Conservation (phyloP, 306 rosid genomes). For the Cyclanthera cordifolia region DNA sequence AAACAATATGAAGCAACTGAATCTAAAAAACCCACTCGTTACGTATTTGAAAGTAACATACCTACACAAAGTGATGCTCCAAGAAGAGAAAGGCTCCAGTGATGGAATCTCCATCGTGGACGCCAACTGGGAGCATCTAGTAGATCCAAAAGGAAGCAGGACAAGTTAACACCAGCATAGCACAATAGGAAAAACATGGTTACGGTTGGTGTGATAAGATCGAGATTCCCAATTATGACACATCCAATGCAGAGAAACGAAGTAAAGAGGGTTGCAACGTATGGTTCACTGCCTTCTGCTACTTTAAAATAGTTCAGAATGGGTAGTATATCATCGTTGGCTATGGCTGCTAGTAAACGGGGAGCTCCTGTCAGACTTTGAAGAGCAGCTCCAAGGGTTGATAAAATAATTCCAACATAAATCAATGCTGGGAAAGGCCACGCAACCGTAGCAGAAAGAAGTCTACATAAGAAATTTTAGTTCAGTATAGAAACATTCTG, state of each 20-base stretch:
- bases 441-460: slow-evolving; percentile 80
- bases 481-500: neutral
- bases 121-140: slow-evolving; percentile 99
- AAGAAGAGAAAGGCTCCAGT: slow-evolving; percentile 92
- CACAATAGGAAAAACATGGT: slow-evolving; percentile 98
- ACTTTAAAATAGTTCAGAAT: slow-evolving; percentile 84
- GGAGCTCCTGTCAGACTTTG: slow-evolving; percentile 99
- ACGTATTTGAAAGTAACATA: slow-evolving; percentile 23
- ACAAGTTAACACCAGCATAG: slow-evolving; percentile 91
- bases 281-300: slow-evolving; percentile 76
- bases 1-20: neutral
- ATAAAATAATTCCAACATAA: slow-evolving; percentile 89
- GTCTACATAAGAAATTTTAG: slow-evolving; percentile 48
- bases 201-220: slow-evolving; percentile 95
- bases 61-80: slow-evolving; percentile 93
- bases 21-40: neutral
- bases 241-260: slow-evolving; percentile 77
- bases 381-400: slow-evolving; percentile 98
- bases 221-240: slow-evolving; percentile 96
- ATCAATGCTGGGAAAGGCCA: slow-evolving; percentile 95
- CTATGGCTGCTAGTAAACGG: slow-evolving; percentile 96
- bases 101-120: slow-evolving; percentile 98
- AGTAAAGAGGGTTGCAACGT: slow-evolving; percentile 83
- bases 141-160: slow-evolving; percentile 99
- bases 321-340: slow-evolving; percentile 92